phyloP scores from a whole-genome alignment of 495 filamentous ascomycete genomes.

The Lasiosphaeris hirsuta region DNA sequence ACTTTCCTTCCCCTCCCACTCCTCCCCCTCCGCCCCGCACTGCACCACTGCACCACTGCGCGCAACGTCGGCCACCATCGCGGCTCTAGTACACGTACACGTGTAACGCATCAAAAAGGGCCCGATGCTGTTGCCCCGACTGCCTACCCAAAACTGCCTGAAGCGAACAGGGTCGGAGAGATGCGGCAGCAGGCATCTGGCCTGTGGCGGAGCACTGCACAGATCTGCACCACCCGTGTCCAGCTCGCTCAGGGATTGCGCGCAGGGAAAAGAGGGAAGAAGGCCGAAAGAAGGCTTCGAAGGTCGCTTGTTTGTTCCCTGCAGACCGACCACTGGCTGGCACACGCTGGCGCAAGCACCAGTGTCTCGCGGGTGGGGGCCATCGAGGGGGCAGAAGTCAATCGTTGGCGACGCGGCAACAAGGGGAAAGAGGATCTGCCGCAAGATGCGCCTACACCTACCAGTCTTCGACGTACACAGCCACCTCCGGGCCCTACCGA shows the following conservation, averaged over 20 bases:
- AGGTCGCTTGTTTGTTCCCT: conserved; percentile 1
- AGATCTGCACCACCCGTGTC: conserved; percentile 10
- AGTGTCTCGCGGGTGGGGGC: conserved; percentile 10
- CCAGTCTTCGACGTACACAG: neutral
- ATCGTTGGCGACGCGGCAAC: neutral
- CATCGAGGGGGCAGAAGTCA: neutral
- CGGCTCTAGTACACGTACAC: neutral
- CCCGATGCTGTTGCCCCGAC: neutral
- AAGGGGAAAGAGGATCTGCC: conserved; percentile 4
- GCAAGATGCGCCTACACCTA: conserved; percentile 1
- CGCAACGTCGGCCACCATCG: neutral
- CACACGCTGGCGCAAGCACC: neutral
- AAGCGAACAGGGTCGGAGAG: conserved; percentile 11
- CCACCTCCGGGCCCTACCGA: conserved; percentile 13
- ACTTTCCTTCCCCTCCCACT: conserved; percentile 1
- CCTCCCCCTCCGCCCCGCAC: neutral
- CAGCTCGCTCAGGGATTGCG: neutral
- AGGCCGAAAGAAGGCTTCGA: conserved; percentile 2
- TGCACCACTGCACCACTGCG: neutral
- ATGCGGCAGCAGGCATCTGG: conserved; percentile 10
- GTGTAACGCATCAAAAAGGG: conserved; percentile 2
- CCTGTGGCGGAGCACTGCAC: conserved; percentile 11
- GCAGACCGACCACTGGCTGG: neutral
- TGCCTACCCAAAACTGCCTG: conserved; percentile 2
- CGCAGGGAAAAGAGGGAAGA: neutral